Conservation (phyloP, 768 basidiomycete species). For the Nidularia pulvinata region DNA sequence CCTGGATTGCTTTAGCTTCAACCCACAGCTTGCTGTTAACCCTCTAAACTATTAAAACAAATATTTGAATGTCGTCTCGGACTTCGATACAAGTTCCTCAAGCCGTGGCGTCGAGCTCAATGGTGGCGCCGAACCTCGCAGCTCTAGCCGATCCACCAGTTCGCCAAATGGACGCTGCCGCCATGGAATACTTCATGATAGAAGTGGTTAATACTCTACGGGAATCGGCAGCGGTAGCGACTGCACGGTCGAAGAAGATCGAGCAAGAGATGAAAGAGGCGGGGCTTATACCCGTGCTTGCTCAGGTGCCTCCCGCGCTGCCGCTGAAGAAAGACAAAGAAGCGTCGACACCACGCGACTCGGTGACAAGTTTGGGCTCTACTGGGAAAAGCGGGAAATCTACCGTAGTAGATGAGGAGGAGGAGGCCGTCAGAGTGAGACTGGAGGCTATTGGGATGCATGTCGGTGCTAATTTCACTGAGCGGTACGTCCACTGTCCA, state of each 20-base stretch:
- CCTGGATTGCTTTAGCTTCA: no score
- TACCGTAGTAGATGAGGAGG: constrained; percentile 59
- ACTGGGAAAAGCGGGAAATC: constrained; percentile 31
- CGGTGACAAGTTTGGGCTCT: constrained; percentile 38
- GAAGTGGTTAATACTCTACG: constrained; percentile 76
- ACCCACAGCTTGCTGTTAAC: no score
- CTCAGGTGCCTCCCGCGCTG: constrained; percentile 32
- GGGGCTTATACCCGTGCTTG: constrained; percentile 62
- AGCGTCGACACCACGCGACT: constrained; percentile 26
- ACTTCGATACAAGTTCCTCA: no score
- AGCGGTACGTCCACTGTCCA: constrained; percentile 54
- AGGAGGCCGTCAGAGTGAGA: constrained; percentile 65
- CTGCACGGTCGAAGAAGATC: constrained; percentile 60
- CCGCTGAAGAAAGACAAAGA: constrained; percentile 37
- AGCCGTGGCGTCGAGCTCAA: background rate
- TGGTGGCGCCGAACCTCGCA: constrained; percentile 29
- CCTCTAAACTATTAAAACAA: no score
- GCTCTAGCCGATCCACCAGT: constrained; percentile 64
- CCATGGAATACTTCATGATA: constrained; percentile 87
- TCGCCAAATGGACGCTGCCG: constrained; percentile 62
- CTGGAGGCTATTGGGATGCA: constrained; percentile 86
- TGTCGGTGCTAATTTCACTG: constrained; percentile 84
- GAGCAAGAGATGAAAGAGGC: constrained; percentile 83
- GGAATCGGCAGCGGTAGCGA: constrained; percentile 73
- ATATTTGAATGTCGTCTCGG: no score